Conservation (phyloP, 2,329 filamentous ascomycete species). For the Colletotrichum cordylinicola region DNA sequence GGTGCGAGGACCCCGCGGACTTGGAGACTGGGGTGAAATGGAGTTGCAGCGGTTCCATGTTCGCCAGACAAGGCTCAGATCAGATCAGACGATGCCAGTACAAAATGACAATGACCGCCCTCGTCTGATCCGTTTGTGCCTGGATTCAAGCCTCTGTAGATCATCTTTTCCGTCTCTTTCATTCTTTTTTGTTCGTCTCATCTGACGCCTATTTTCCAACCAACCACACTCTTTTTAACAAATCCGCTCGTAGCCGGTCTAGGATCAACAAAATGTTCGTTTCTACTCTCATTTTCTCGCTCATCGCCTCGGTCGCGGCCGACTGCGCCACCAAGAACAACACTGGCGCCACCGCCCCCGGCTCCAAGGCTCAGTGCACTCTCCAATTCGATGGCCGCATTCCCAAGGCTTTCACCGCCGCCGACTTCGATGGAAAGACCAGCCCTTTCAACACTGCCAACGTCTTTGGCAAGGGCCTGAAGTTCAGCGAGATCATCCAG, state of each 20-base stretch:
- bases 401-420: slow-evolving; percentile 38
- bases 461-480: slow-evolving; percentile 58
- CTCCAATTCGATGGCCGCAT: slow-evolving; percentile 54
- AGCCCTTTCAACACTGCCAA: slow-evolving; percentile 56
- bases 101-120: slow-evolving; percentile 1
- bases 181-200: slow-evolving; percentile 17
- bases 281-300: slow-evolving; percentile 16
- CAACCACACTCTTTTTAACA: slow-evolving; percentile 13
- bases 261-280: slow-evolving; percentile 15
- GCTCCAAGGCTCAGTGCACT: slow-evolving; percentile 33
- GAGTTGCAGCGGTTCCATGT: not conserved
- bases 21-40: not conserved
- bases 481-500: slow-evolving; percentile 55
- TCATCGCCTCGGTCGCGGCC: slow-evolving; percentile 11
- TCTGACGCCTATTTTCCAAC: not conserved
- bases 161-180: slow-evolving; percentile 9
- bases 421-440: slow-evolving; percentile 48
- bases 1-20: not conserved
- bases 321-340: slow-evolving; percentile 3
- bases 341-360: slow-evolving; percentile 5
- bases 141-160: not conserved
- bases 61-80: not conserved
- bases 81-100: slow-evolving; percentile 14
- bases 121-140: not conserved
- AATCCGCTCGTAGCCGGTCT: slow-evolving; percentile 16